Conservation (phyloP, 495 filamentous ascomycete species). For the Glonium stellatum region DNA sequence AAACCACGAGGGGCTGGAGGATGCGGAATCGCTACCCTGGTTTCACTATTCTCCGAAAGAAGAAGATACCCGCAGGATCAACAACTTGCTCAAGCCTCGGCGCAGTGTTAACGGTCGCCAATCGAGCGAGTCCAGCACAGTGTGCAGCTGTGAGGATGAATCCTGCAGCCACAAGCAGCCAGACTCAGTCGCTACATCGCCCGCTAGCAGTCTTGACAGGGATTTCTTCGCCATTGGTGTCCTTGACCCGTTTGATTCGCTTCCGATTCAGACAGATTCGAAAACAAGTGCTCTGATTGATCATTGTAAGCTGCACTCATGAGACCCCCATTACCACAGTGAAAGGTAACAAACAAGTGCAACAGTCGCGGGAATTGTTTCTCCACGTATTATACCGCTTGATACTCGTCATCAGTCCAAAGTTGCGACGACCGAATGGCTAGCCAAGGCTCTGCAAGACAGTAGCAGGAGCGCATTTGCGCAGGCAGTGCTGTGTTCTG, state of each 20-base stretch:
- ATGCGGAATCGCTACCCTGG: neutral
- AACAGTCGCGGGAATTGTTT: conserved; percentile 14
- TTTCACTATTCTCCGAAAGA: neutral
- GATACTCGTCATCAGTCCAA: conserved; percentile 24
- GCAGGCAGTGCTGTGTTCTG: conserved; percentile 22
- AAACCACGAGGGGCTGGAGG: neutral
- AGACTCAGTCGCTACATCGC: neutral
- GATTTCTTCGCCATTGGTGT: conserved; percentile 15
- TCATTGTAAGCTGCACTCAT: conserved; percentile 23
- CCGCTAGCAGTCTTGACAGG: neutral
- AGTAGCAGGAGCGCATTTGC: conserved; percentile 22
- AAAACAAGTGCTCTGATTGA: conserved; percentile 14
- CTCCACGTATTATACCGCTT: conserved; percentile 21
- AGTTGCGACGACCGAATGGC: conserved; percentile 18
- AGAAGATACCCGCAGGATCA: neutral
- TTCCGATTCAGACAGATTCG: conserved; percentile 16
- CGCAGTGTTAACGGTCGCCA: conserved; percentile 3
- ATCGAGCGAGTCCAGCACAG: conserved; percentile 8
- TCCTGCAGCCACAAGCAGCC: conserved; percentile 7
- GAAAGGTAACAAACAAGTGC: conserved; percentile 5
- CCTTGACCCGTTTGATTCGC: conserved; percentile 19
- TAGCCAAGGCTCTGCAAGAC: conserved; percentile 18
- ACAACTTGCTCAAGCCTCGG: neutral
- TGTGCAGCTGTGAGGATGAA: conserved; percentile 10
- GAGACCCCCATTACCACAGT: neutral